These are phyloP conservation scores for Silene latifolia DNA, from an alignment of 148 eudicot species.

Conservation along the genomic window DNA sequence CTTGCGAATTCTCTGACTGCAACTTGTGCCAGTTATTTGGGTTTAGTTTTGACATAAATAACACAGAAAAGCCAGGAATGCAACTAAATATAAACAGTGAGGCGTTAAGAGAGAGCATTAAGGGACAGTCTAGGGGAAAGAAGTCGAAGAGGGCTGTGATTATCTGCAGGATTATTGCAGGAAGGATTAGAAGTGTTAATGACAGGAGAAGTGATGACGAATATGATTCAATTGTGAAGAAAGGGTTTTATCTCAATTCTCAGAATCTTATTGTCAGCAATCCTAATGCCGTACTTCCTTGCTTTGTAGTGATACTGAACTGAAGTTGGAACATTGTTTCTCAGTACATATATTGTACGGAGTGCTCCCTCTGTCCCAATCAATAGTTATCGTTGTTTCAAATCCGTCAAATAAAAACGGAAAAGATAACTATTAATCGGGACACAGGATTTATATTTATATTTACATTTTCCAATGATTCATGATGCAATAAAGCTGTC, in stretches of 20 bases:
- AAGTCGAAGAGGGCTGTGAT: constrained; percentile 23
- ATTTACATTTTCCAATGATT: too few species aligned
- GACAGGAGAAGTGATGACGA: constrained; percentile 20
- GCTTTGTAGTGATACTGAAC: constrained; percentile 25
- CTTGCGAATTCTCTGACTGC: constrained; percentile 25
- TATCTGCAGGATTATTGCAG: constrained; percentile 32
- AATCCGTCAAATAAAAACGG: too few species aligned
- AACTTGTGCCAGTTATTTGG: constrained; percentile 21
- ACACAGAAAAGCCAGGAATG: constrained; percentile 14
- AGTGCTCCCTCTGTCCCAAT: constrained; percentile 43
- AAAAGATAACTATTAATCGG: too few species aligned
- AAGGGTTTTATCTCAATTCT: constrained; percentile 17
- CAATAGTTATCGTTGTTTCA: constrained; percentile 32
- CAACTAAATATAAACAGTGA: constrained; percentile 20
- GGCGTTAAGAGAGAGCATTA: constrained; percentile 19
- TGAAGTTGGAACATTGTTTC: constrained; percentile 35
- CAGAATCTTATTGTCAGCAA: constrained; percentile 20
- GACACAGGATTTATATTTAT: too few species aligned
- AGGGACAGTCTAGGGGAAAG: constrained; percentile 4
- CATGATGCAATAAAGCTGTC: too few species aligned
- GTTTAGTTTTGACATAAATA: constrained; percentile 14
- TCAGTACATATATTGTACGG: constrained; percentile 46
- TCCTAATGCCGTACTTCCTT: constrained; percentile 28
- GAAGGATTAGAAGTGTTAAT: constrained; percentile 11
- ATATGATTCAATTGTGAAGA: constrained; percentile 19